Percentiles rank a stretch among this genome's conserved stretches.
phyloP scores from a whole-genome alignment of 2,329 filamentous ascomycete genomes.

The Pseudogymnoascus sp. region DNA sequence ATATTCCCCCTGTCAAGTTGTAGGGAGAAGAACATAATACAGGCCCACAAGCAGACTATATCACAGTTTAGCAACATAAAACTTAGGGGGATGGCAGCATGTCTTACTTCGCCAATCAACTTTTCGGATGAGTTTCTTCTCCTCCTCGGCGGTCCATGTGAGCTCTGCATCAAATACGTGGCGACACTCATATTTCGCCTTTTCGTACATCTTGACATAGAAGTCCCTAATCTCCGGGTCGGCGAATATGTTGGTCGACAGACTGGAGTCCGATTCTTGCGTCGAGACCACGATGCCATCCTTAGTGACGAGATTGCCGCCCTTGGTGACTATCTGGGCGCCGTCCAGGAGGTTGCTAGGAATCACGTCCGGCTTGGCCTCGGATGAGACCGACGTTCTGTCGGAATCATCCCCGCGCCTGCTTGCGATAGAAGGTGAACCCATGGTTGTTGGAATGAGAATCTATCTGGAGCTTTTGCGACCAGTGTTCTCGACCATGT shows the following conservation, averaged over 20 bases:
- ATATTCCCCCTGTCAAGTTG: constrained; percentile 32
- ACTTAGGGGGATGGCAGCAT: not conserved
- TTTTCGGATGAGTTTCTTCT: constrained; percentile 11
- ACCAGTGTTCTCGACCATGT: constrained; percentile 5
- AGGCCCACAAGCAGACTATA: constrained; percentile 13
- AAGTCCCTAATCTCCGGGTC: constrained; percentile 22
- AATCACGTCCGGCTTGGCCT: not conserved
- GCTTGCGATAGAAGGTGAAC: not conserved
- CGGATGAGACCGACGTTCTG: not conserved
- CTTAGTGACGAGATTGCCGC: constrained; percentile 11
- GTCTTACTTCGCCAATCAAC: constrained; percentile 24
- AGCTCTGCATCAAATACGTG: constrained; percentile 19
- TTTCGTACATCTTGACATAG: constrained; percentile 19
- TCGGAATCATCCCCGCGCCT: constrained; percentile 1
- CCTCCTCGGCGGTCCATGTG: constrained; percentile 15
- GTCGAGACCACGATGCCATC: constrained; percentile 12
- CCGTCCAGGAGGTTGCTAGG: constrained; percentile 8
- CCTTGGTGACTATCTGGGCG: constrained; percentile 7
- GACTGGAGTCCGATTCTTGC: constrained; percentile 4
- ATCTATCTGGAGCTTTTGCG: not conserved
- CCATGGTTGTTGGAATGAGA: not conserved
- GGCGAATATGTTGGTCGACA: constrained; percentile 14
- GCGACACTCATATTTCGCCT: constrained; percentile 22
- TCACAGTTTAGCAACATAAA: not conserved
- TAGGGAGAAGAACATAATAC: constrained; percentile 33